Base-by-base conservation (phyloP, 805 yeast species). In the Suhomyces sp. region DNA sequence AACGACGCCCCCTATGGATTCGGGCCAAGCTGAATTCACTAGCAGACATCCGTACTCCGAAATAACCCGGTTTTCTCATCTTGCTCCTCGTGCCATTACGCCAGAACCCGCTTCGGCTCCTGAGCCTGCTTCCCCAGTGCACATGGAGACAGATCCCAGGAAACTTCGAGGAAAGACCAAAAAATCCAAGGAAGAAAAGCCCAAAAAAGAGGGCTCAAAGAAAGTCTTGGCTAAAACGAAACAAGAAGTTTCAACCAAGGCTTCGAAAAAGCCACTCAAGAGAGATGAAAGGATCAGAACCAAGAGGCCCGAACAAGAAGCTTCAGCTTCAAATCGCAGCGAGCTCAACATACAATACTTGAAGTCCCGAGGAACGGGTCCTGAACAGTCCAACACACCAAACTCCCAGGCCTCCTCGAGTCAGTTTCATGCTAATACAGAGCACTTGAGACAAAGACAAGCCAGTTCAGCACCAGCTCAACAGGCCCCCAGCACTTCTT, bases 121-220 rank as follows among this genome's bases (percentile, higher is more conserved):
- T 37, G 41, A 37, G 41, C 12, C 41, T 37, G n/a, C 19, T 19
- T n/a, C 41, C 9, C 13, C 10, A 6, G n/a, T 19, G 22, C 41
- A 37, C 12, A 43, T 43, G 13, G 46, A 43, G 19, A 33, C 48
- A 8, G 48, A 46, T 22, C 48, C 48, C 21, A 20, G 29, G 21
- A 35, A 33, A 22, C 21, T 46, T 12, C 37, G 48, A 13, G 27
- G 35, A 17, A 44, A 44, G 40, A 17, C 20, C 12, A 20, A 7
- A 9, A 43, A 43, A 22, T 8, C 40, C 12, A 17, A 37, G 41
- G 20, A 17, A 10, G 41, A 17, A 19, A 19, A 12, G 41, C 13
- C 22, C 2, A 41, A 10, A 4, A 20, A 12, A 10, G 24, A 17
- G 20, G 19, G 12, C 3, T 12, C 29, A 13, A 41, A 41, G 19